phyloP scores from a whole-genome alignment of 2,329 filamentous ascomycete species.

The Ophiobolus disseminans region DNA sequence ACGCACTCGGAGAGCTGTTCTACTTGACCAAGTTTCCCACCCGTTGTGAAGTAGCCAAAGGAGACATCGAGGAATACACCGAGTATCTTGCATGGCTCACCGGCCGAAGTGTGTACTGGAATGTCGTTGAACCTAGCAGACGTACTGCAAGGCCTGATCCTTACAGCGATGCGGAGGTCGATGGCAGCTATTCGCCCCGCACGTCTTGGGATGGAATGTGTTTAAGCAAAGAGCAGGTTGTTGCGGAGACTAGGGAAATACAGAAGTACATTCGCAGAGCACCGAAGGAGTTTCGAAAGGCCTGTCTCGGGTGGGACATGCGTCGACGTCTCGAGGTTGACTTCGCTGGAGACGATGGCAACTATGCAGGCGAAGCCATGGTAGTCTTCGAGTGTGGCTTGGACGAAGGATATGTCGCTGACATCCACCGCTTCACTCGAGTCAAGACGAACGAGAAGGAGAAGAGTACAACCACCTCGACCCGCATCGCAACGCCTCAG shows the following conservation, averaged over 20 bases:
- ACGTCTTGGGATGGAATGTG: conserved; percentile 78
- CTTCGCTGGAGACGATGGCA: conserved; percentile 81
- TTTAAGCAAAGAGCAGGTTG: conserved; percentile 72
- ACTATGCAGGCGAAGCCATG: conserved; percentile 76
- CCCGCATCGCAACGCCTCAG: conserved; percentile 23
- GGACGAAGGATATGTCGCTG: conserved; percentile 63
- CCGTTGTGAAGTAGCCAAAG: conserved; percentile 59
- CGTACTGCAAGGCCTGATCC: conserved; percentile 76
- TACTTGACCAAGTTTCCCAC: conserved; percentile 77
- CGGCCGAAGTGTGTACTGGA: conserved; percentile 81
- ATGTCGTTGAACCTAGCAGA: conserved; percentile 77
- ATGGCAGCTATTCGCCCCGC: conserved; percentile 79
- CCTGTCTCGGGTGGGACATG: conserved; percentile 93
- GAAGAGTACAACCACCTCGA: conserved; percentile 26
- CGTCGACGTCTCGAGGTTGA: conserved; percentile 83
- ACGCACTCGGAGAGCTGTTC: conserved; percentile 90
- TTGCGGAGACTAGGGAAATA: conserved; percentile 81
- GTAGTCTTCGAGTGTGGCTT: conserved; percentile 76
- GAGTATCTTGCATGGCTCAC: conserved; percentile 79
- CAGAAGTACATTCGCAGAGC: conserved; percentile 75
- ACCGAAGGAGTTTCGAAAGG: conserved; percentile 78
- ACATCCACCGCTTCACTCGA: conserved; percentile 65
- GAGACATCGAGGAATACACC: conserved; percentile 57
- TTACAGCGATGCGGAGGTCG: conserved; percentile 68
- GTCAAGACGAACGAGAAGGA: conserved; percentile 52